phyloP scores from a whole-genome alignment of 1,284 basidiomycete species.

The Ustilago trichophora region DNA sequence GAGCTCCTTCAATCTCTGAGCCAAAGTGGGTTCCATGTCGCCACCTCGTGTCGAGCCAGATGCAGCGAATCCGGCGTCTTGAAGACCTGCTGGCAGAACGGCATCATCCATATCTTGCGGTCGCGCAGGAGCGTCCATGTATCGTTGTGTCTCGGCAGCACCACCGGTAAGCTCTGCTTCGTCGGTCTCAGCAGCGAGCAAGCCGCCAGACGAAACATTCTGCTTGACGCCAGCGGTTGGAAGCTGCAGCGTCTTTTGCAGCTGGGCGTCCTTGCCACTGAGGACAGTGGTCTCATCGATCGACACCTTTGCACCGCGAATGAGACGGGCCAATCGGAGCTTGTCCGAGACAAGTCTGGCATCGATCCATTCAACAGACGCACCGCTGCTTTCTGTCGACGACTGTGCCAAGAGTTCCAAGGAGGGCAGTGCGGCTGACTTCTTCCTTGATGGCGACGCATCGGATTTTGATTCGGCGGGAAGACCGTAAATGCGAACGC shows the following conservation, averaged over 20 bases:
- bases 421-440: conserved; percentile 39
- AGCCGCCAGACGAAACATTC: conserved; percentile 1
- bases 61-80: conserved; percentile 27
- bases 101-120: conserved; percentile 35
- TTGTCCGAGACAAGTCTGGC: conserved; percentile 36
- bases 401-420: conserved; percentile 31
- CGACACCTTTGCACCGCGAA: conserved; percentile 58
- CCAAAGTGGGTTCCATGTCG: conserved; percentile 51
- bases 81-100: conserved; percentile 19
- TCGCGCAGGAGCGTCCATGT: conserved; percentile 43
- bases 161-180: conserved; percentile 43
- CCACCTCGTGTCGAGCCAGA: conserved; percentile 7
- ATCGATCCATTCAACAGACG: conserved; percentile 43
- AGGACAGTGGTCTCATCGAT: conserved; percentile 46
- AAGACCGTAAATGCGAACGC: conserved; percentile 55
- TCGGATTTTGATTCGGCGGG: conserved; percentile 48
- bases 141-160: conserved; percentile 43
- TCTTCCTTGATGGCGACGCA: conserved; percentile 37
- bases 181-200: conserved; percentile 25
- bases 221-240: conserved; percentile 18
- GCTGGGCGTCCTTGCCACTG: conserved; percentile 25
- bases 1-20: conserved; percentile 54
- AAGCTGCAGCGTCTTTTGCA: conserved; percentile 29
- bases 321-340: conserved; percentile 49
- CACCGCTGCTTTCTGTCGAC: conserved; percentile 9